Conservation (phyloP, 1,284 basidiomycete species). For the Hypsizygus ulmarius region DNA sequence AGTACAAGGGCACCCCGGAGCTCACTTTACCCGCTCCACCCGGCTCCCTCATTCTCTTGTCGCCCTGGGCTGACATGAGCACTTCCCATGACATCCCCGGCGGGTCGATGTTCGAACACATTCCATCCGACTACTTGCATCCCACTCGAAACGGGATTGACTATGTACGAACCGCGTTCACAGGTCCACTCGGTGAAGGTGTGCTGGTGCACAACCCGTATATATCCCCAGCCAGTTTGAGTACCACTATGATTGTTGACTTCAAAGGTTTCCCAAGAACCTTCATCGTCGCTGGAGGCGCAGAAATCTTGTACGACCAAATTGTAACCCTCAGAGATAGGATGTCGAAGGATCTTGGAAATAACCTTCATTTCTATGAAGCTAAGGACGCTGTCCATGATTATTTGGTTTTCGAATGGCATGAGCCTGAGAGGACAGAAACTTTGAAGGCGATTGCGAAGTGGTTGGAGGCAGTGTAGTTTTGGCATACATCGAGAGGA, state of each 20-base stretch:
- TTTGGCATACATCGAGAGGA: too few species aligned
- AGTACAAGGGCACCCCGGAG: constrained; percentile 32
- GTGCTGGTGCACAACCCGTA: constrained; percentile 45
- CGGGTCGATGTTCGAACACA: constrained; percentile 32
- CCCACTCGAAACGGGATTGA: constrained; percentile 13
- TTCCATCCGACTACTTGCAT: constrained; percentile 39
- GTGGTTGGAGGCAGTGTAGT: constrained; percentile 37
- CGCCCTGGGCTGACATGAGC: constrained; percentile 56
- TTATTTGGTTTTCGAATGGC: constrained; percentile 45
- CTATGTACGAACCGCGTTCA: constrained; percentile 38
- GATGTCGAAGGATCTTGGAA: constrained; percentile 45
- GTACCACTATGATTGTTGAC: constrained; percentile 33
- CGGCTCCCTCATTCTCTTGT: constrained; percentile 48
- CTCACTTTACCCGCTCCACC: constrained; percentile 40
- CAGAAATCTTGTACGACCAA: constrained; percentile 51
- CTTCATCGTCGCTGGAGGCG: constrained; percentile 51
- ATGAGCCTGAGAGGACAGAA: constrained; percentile 54
- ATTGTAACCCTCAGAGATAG: constrained; percentile 42
- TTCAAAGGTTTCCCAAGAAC: constrained; percentile 57
- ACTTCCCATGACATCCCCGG: constrained; percentile 30
- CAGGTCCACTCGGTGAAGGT: constrained; percentile 40
- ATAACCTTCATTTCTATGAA: constrained; percentile 47
- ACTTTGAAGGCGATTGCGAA: constrained; percentile 43
- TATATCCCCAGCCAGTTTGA: constrained; percentile 52
- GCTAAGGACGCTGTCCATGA: constrained; percentile 53